Percentiles rank a stretch among this genome's conserved stretches.
These are phyloP conservation scores for Colletotrichum truncatum DNA, from an alignment of 2,329 filamentous ascomycete genomes.

Conservation along the genomic window DNA sequence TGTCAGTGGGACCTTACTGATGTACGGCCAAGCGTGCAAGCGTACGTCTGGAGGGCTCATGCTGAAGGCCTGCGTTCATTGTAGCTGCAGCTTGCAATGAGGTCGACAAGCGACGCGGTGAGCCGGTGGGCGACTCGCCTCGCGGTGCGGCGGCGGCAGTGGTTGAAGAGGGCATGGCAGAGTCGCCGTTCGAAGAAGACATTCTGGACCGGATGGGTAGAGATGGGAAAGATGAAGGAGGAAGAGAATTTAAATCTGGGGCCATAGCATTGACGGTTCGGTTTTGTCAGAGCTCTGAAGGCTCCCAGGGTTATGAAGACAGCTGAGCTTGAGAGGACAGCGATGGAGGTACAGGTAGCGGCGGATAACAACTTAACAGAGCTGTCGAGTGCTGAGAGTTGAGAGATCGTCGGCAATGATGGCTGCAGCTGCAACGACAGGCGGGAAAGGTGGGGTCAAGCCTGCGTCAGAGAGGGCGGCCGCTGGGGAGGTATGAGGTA, in stretches of 20 bases:
- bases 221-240: conserved; percentile 17
- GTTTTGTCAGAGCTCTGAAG: not conserved
- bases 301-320: not conserved
- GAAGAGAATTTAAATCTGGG: conserved; percentile 28
- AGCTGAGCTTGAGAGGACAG: not conserved
- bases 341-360: not conserved
- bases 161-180: conserved; percentile 10
- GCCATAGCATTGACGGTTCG: conserved; percentile 22
- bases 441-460: conserved; percentile 21
- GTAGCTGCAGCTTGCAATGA: conserved; percentile 81
- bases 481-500: conserved; percentile 18
- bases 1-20: conserved; percentile 17
- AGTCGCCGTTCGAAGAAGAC: conserved; percentile 31
- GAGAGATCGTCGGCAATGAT: conserved; percentile 16
- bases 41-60: conserved; percentile 68
- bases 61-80: conserved; percentile 79
- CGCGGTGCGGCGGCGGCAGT: conserved; percentile 30
- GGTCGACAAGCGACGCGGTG: conserved; percentile 71
- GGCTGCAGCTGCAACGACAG: conserved; percentile 10
- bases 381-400: not conserved
- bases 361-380: not conserved
- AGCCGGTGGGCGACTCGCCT: conserved; percentile 65
- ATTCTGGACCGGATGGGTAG: conserved; percentile 24
- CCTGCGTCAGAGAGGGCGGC: conserved; percentile 27
- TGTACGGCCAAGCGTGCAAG: not conserved